A percentile compares a stretch with the other conserved stretches of the same genome.
Evolutionary conservation across 345 rosid species (phyloP).

Genomic region (Hirschfeldia incana): DNA sequence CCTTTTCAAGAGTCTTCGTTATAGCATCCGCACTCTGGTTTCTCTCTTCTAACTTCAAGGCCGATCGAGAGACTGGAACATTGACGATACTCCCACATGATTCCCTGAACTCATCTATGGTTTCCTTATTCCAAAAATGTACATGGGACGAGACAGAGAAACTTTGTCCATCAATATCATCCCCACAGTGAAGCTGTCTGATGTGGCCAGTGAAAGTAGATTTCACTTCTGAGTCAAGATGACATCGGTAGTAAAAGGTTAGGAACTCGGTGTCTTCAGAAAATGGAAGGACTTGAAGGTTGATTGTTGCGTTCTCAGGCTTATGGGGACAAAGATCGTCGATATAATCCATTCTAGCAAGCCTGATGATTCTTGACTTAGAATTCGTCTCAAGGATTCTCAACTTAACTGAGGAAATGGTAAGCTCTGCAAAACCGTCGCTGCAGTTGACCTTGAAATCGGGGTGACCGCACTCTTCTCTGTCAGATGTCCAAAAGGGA

Average conservation of each 20-base stretch:
- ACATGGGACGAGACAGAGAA: background rate
- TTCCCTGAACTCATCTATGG: background rate
- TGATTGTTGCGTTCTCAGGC: conserved; percentile 22
- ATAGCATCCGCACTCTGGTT: background rate
- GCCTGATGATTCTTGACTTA: background rate
- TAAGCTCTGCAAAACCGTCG: conserved; percentile 9
- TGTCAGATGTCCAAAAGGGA: conserved; percentile 38
- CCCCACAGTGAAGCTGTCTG: background rate
- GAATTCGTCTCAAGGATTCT: conserved; percentile 34
- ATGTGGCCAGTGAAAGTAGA: background rate
- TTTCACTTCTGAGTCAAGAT: background rate
- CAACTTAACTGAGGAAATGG: conserved; percentile 19
- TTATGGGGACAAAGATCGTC: background rate
- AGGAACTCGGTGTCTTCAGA: background rate
- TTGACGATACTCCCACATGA: conserved; percentile 20
- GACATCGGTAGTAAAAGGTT: conserved; percentile 41
- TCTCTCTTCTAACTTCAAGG: background rate
- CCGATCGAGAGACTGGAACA: conserved; percentile 21
- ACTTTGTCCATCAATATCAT: background rate
- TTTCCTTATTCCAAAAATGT: background rate
- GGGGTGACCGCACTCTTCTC: conserved; percentile 41
- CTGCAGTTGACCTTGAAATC: conserved; percentile 42
- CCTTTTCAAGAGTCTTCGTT: conserved; percentile 26
- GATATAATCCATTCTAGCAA: background rate
- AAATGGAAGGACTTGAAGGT: background rate